These are phyloP conservation scores for Dictyophora rubrovolvata DNA, from an alignment of 768 basidiomycete species.

Conservation along the genomic window DNA sequence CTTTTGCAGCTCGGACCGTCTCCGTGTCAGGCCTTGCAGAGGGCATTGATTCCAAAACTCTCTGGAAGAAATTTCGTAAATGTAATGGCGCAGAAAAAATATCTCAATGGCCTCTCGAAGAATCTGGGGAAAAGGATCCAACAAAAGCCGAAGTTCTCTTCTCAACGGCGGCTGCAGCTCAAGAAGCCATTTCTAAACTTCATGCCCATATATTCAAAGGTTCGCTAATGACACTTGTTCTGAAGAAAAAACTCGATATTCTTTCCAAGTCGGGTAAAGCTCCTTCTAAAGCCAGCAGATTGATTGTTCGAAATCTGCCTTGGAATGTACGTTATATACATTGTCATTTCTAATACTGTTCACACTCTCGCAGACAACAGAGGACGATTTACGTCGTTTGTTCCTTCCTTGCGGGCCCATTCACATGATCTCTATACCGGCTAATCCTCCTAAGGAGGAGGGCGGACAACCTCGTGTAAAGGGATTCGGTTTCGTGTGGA, in stretches of 20 bases:
- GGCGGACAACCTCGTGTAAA: constrained; percentile 32
- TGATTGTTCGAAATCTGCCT: constrained; percentile 87
- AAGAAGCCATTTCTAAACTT: constrained; percentile 64
- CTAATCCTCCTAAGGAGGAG: constrained; percentile 23
- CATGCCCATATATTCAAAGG: constrained; percentile 94
- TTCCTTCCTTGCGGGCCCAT: constrained; percentile 88
- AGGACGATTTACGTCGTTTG: constrained; percentile 72
- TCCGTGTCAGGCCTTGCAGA: constrained; percentile 65
- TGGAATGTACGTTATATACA: constrained; percentile 33
- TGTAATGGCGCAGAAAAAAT: constrained; percentile 65
- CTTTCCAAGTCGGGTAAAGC: constrained; percentile 42
- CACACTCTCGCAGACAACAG: constrained; percentile 46
- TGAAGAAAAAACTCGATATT: constrained; percentile 77
- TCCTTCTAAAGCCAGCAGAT: constrained; percentile 63
- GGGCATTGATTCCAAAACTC: constrained; percentile 47
- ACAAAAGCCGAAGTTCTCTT: constrained; percentile 70
- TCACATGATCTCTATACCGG: constrained; percentile 73
- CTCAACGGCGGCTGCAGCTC: constrained; percentile 52
- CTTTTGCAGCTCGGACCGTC: constrained; percentile 74
- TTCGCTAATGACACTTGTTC: constrained; percentile 67
- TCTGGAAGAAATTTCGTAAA: constrained; percentile 87
- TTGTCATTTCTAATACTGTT: not conserved
- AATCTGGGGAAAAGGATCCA: constrained; percentile 36
- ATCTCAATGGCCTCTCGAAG: constrained; percentile 48
- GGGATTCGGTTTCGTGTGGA: constrained; percentile 96